Percentiles rank a stretch among this genome's conserved stretches.
Evolutionary conservation across 2,329 filamentous ascomycete genomes (phyloP).

Genomic region (Cryphonectria japonica): DNA sequence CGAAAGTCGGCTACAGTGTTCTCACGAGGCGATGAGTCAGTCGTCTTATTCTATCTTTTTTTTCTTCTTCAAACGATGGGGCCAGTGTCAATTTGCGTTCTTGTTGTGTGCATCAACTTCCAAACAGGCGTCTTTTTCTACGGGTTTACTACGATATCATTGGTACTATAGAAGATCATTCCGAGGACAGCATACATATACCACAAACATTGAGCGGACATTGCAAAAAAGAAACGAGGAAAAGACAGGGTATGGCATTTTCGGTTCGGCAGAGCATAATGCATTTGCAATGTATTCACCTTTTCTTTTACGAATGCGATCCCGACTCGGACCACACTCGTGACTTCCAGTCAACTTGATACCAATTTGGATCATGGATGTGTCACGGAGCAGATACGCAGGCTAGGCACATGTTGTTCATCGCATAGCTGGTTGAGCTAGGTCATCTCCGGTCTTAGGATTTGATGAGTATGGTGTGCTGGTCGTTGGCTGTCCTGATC

Average conservation of each 20-base stretch:
- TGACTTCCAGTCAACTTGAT: not conserved
- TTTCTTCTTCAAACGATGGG: not conserved
- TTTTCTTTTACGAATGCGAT: conserved; percentile 3
- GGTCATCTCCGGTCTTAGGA: not conserved
- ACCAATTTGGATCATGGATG: not conserved
- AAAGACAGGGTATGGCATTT: not conserved
- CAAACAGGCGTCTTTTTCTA: conserved; percentile 1
- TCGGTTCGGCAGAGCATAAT: conserved; percentile 19
- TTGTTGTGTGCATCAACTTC: conserved; percentile 8
- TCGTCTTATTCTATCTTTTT: not conserved
- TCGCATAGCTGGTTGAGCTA: not conserved
- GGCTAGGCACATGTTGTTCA: conserved; percentile 7
- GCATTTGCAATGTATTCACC: conserved; percentile 23
- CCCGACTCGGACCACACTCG: not conserved
- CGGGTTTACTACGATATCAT: conserved; percentile 18
- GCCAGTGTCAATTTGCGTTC: not conserved
- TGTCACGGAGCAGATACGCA: not conserved
- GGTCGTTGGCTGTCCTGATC: not conserved
- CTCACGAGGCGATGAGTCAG: conserved; percentile 10
- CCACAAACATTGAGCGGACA: conserved; percentile 22
- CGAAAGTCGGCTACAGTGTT: conserved; percentile 15
- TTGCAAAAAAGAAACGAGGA: conserved; percentile 12
- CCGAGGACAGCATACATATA: conserved; percentile 30
- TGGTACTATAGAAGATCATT: conserved; percentile 27
- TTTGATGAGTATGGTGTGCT: not conserved